Base-by-base conservation (phyloP, 495 filamentous ascomycete species). In the Penicillium daleae region DNA sequence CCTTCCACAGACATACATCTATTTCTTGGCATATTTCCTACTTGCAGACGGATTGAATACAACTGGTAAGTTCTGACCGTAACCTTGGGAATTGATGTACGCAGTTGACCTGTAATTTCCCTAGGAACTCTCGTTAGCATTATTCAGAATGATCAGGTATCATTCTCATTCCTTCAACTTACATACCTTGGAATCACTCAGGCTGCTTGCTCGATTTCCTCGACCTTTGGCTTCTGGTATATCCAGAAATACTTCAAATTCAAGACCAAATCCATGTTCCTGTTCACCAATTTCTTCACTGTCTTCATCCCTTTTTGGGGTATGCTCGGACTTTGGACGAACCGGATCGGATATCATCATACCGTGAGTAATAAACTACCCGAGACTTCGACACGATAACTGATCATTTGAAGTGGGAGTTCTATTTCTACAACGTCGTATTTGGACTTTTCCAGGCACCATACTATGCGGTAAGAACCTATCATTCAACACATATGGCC, bases 161-260 rank as follows among this genome's bases (percentile, higher is more conserved):
- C 78, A 0, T 83, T 83, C 57, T 83, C 79, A 0, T 83, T 83
- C 53, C 63, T 83, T 1, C 76, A 83, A 62, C 63, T 83, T 12
- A 82, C 81, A 12, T 83, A 83, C 56, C 72, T 83, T 1, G 77
- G 78, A 2, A 79, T 83, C 21, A 66, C 75, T 0, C 80, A 83
- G 57, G 79, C 80, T 9, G 72, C 67, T 5, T 78, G 74, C 55
- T 82, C 79, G 0, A 83, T 78, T 12, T 55, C 63, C 2, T 82
- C 79, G 3, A 83, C 80, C 0, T 78, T 83, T 31, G 78, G 77
- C 3, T 83, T 82, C 67, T 83, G 80, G 81, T 82, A 81, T 44
- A 74, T 83, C 59, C 81, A 83, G 59, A 68, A 69, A 12, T 79
- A 79, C 58, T 82, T 80, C 68, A 73, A 76, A 27, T 77, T 82